Evolutionary conservation across 345 rosid genomes (phyloP).

Genomic region (Arabis alpina): DNA sequence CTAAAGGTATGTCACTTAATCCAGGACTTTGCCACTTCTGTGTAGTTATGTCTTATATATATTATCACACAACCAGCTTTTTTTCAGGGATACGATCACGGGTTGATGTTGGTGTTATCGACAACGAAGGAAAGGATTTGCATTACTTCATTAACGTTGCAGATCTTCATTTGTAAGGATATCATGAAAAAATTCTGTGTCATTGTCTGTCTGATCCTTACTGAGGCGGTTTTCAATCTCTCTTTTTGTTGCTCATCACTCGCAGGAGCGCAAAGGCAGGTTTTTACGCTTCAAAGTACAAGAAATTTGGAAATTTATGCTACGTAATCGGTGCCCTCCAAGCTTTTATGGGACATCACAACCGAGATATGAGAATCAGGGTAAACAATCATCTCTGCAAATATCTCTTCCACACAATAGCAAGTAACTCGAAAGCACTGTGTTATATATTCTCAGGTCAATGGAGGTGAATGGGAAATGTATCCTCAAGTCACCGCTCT

Average conservation of each 20-base stretch:
- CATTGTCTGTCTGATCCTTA: constrained; percentile 15
- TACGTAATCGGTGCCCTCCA: constrained; percentile 88
- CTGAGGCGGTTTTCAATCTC: constrained; percentile 22
- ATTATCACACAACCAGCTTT: constrained; percentile 20
- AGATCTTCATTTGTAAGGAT: constrained; percentile 92
- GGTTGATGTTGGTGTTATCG: constrained; percentile 77
- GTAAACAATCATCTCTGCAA: constrained; percentile 40
- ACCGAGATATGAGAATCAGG: constrained; percentile 80
- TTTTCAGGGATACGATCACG: constrained; percentile 68
- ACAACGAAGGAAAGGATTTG: constrained; percentile 53
- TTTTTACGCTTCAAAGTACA: constrained; percentile 86
- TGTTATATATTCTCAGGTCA: constrained; percentile 50
- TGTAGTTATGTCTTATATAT: constrained; percentile 10
- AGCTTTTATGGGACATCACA: constrained; percentile 81
- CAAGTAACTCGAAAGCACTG: constrained; percentile 23
- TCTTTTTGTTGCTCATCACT: constrained; percentile 33
- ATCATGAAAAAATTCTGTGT: constrained; percentile 24
- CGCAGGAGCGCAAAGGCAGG: constrained; percentile 98
- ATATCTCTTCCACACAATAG: neutral
- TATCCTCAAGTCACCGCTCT: constrained; percentile 83
- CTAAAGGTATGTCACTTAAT: constrained; percentile 56
- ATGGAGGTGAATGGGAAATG: constrained; percentile 84
- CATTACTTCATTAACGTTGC: constrained; percentile 94
- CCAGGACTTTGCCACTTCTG: neutral
- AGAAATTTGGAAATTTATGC: constrained; percentile 83